Evolutionary conservation across 2,329 filamentous ascomycete genomes (phyloP).

Genomic region (Botrytis paeoniae): DNA sequence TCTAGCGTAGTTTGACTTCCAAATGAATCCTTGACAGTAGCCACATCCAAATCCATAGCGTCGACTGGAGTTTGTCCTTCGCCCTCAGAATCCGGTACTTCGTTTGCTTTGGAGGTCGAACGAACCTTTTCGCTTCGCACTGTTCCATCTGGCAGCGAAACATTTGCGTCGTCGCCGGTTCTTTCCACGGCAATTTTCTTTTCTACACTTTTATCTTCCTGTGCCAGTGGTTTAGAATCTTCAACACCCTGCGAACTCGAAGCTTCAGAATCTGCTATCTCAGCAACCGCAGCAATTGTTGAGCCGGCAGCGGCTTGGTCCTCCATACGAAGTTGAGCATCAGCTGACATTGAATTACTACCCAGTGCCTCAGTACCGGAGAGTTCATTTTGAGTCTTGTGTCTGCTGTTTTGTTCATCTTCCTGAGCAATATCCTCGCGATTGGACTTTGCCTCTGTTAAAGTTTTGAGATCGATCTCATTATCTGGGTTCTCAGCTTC

Average conservation of each 20-base stretch:
- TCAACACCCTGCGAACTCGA: constrained; percentile 14
- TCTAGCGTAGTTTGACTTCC: constrained; percentile 26
- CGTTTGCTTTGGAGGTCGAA: constrained; percentile 21
- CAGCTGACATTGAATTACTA: constrained; percentile 49
- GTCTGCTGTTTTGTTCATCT: constrained; percentile 35
- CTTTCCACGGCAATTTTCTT: not conserved
- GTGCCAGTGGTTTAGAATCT: not conserved
- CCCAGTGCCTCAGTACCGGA: constrained; percentile 42
- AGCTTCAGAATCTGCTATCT: constrained; percentile 11
- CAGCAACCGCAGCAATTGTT: constrained; percentile 32
- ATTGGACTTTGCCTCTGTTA: constrained; percentile 30
- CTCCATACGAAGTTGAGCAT: constrained; percentile 57
- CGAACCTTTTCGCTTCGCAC: constrained; percentile 18
- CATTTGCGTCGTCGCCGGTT: not conserved
- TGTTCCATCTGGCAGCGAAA: constrained; percentile 15
- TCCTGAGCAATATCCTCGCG: constrained; percentile 38
- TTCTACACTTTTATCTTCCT: not conserved
- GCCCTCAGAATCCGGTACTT: constrained; percentile 34
- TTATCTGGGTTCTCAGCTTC: constrained; percentile 47
- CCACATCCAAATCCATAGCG: constrained; percentile 33
- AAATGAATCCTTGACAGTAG: constrained; percentile 33
- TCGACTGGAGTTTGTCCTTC: constrained; percentile 30
- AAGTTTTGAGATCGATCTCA: constrained; percentile 43
- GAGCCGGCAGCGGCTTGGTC: constrained; percentile 42
- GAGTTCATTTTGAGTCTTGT: constrained; percentile 31